These are phyloP conservation scores for Colletotrichum trifolii DNA, from an alignment of 2,329 filamentous ascomycete species.

Conservation along the genomic window DNA sequence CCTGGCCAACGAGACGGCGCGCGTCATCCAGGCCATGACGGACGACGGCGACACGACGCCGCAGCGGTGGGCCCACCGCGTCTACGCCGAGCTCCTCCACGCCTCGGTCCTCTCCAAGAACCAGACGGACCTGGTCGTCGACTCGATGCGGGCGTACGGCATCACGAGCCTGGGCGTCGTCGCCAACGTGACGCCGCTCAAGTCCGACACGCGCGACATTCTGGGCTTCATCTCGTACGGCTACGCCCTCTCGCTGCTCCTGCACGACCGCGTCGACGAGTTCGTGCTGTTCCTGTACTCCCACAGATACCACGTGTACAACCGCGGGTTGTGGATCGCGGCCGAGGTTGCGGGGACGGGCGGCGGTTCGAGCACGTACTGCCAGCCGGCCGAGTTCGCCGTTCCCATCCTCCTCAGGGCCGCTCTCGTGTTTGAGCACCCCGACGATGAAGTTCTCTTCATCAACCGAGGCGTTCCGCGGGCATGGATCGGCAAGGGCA, in stretches of 20 bases:
- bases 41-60: slow-evolving; percentile 9
- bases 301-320: slow-evolving; percentile 7
- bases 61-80: slow-evolving; percentile 19
- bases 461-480: slow-evolving; percentile 9
- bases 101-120: slow-evolving; percentile 12
- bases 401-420: slow-evolving; percentile 6
- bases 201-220: slow-evolving; percentile 12
- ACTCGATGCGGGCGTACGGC: slow-evolving; percentile 12
- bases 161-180: slow-evolving; percentile 13
- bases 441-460: slow-evolving; percentile 8
- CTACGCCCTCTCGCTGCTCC: slow-evolving; percentile 1
- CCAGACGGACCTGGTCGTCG: slow-evolving; percentile 6
- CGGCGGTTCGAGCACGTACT: slow-evolving; percentile 25
- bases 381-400: slow-evolving; percentile 12
- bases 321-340: not conserved
- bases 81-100: slow-evolving; percentile 6
- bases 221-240: slow-evolving; percentile 20
- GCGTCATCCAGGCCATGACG: slow-evolving; percentile 3
- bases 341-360: slow-evolving; percentile 13
- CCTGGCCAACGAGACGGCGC: slow-evolving; percentile 20
- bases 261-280: slow-evolving; percentile 13
- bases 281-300: slow-evolving; percentile 20
- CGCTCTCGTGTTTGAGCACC: slow-evolving; percentile 14
- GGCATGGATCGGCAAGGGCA: slow-evolving; percentile 7
- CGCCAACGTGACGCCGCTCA: slow-evolving; percentile 19